Conservation (phyloP, 2,329 filamentous ascomycete species). For the Colletotrichum sp. region DNA sequence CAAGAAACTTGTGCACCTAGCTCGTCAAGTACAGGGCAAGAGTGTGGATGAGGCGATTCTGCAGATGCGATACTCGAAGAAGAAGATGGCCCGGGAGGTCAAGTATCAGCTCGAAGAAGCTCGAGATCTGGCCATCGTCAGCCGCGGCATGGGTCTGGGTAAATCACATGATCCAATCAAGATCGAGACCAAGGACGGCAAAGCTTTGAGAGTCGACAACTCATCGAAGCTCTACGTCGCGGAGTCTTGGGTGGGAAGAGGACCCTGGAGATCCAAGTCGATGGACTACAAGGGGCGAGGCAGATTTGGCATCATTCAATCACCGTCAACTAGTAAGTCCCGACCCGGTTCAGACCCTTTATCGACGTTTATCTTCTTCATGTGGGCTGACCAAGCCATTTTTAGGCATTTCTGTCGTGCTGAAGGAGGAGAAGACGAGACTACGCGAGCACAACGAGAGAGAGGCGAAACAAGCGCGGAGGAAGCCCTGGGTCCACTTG, state of each 20-base stretch:
- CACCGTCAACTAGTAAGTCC: constrained; percentile 76
- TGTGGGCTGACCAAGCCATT: background rate
- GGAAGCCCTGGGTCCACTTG: constrained; percentile 85
- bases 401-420: constrained; percentile 74
- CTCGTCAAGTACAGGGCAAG: constrained; percentile 91
- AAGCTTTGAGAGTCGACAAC: constrained; percentile 73
- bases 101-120: constrained; percentile 81
- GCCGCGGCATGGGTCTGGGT: constrained; percentile 83
- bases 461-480: constrained; percentile 74
- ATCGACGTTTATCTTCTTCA: background rate
- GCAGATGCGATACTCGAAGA: constrained; percentile 95
- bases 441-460: constrained; percentile 82
- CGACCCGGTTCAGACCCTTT: background rate
- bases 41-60: constrained; percentile 90
- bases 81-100: constrained; percentile 86
- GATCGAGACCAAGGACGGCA: constrained; percentile 78
- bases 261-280: constrained; percentile 61
- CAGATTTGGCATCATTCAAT: constrained; percentile 68
- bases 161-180: constrained; percentile 40
- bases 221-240: constrained; percentile 87
- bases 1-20: constrained; percentile 89
- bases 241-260: constrained; percentile 90
- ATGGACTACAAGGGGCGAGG: constrained; percentile 80
- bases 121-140: constrained; percentile 79
- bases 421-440: constrained; percentile 94